Percentiles rank a stretch among this genome's conserved stretches.
phyloP scores from a whole-genome alignment of 768 basidiomycete genomes.

The Russula foetens region DNA sequence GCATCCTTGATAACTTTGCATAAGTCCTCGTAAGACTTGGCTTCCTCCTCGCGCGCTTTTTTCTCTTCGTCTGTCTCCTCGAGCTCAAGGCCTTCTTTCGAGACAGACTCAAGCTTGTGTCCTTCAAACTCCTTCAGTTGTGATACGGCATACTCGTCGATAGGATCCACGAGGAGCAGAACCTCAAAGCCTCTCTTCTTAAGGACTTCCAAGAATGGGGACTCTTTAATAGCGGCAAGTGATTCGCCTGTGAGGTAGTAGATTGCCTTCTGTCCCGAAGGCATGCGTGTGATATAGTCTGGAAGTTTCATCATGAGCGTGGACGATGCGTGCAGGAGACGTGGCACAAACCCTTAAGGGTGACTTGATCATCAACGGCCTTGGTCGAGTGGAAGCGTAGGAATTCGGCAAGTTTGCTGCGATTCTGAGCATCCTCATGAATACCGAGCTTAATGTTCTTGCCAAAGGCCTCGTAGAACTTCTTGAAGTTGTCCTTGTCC shows the following conservation, averaged over 20 bases:
- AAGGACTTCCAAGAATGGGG: conserved; percentile 97
- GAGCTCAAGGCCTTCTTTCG: conserved; percentile 98
- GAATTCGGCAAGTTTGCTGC: conserved; percentile 98
- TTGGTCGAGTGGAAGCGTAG: conserved; percentile 98
- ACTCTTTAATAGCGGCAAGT: conserved; percentile 81
- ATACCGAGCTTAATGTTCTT: conserved; percentile 99
- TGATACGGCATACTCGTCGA: conserved; percentile 97
- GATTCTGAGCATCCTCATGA: conserved; percentile 98
- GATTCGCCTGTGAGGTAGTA: conserved; percentile 99
- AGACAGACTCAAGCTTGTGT: conserved; percentile 95
- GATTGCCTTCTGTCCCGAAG: conserved; percentile 96
- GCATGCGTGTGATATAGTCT: conserved; percentile 99
- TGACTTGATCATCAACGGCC: conserved; percentile 80
- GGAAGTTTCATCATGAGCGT: neutral
- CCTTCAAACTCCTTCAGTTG: conserved; percentile 99
- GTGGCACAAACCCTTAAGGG: conserved; percentile 70
- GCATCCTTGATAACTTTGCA: conserved; percentile 96
- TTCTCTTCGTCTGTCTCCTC: conserved; percentile 99
- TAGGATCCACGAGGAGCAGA: conserved; percentile 94
- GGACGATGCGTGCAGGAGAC: neutral
- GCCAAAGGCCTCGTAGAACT: conserved; percentile 98
- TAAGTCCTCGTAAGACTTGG: conserved; percentile 73
- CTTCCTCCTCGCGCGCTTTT: conserved; percentile 79
- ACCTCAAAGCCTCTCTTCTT: conserved; percentile 99
- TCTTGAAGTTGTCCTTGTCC: conserved; percentile 97